Evolutionary conservation across 768 basidiomycete species (phyloP).

Genomic region (Baorangia bicolor): DNA sequence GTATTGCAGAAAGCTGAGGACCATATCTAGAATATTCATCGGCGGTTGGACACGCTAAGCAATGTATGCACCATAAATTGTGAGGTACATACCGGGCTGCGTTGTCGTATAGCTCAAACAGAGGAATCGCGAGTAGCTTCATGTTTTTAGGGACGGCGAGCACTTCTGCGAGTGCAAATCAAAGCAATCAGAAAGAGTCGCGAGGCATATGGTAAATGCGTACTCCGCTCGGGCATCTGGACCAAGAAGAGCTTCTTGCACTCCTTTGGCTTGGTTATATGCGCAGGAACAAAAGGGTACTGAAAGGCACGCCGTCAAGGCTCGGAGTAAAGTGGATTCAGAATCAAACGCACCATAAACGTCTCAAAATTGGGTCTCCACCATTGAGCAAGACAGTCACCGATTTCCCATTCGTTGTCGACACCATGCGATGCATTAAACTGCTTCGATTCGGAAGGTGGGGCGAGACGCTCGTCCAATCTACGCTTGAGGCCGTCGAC

Average conservation of each 20-base stretch:
- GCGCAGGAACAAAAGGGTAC: constrained; percentile 94
- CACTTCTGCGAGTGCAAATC: constrained; percentile 58
- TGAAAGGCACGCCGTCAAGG: constrained; percentile 29
- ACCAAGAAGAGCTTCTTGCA: constrained; percentile 95
- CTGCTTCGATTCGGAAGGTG: constrained; percentile 68
- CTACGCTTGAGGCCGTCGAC: constrained; percentile 86
- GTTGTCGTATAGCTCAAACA: constrained; percentile 98
- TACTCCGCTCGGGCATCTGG: constrained; percentile 93
- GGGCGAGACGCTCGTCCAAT: constrained; percentile 86
- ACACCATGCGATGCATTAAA: constrained; percentile 75
- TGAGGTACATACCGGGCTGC: constrained; percentile 64
- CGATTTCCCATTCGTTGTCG: constrained; percentile 93
- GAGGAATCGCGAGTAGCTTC: constrained; percentile 95
- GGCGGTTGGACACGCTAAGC: not conserved
- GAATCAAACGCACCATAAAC: constrained; percentile 75
- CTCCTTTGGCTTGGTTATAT: constrained; percentile 97
- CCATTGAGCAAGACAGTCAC: constrained; percentile 97
- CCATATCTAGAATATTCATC: constrained; percentile 57
- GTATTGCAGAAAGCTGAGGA: constrained; percentile 91
- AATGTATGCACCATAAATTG: not conserved
- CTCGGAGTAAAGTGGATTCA: not conserved
- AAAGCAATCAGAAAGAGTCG: not conserved
- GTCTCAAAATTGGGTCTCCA: constrained; percentile 99
- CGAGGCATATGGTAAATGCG: constrained; percentile 29
- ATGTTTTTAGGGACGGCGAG: constrained; percentile 98